Conservation (phyloP, 2,329 filamentous ascomycete genomes). For the Chrysosporium keratinophilum region DNA sequence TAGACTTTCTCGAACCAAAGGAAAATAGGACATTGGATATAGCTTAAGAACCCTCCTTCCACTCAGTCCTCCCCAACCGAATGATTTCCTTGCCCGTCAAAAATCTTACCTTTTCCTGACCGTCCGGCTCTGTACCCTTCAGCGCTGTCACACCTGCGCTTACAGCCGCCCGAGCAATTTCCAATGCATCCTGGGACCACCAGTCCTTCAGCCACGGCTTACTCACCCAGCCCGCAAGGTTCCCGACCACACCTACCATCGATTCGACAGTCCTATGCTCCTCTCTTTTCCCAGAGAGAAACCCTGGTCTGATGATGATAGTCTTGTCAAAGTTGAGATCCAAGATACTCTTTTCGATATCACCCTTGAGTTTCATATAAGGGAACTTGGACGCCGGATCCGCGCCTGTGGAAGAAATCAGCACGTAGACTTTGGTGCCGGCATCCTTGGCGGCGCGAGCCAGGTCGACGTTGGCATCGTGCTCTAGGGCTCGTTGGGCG, state of each 20-base stretch:
- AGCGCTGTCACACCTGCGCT: conserved; percentile 32
- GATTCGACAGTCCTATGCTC: conserved; percentile 51
- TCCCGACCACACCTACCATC: conserved; percentile 46
- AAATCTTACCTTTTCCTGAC: conserved; percentile 34
- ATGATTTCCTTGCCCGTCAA: conserved; percentile 33
- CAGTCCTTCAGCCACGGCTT: conserved; percentile 48
- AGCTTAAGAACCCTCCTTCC: conserved; percentile 15
- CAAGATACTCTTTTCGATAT: conserved; percentile 69
- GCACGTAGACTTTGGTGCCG: conserved; percentile 64
- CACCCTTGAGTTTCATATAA: conserved; percentile 68
- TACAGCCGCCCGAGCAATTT: conserved; percentile 33
- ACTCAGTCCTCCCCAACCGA: conserved; percentile 22
- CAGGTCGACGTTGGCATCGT: conserved; percentile 72
- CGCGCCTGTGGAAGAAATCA: conserved; percentile 54
- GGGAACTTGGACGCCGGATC: conserved; percentile 44
- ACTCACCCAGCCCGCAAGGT: conserved; percentile 45
- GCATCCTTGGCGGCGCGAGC: conserved; percentile 63
- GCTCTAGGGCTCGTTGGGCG: conserved; percentile 77
- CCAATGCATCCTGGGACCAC: conserved; percentile 54
- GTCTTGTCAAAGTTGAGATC: conserved; percentile 64
- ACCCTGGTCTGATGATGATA: conserved; percentile 62
- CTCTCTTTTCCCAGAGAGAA: conserved; percentile 63
- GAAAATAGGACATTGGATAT: background rate
- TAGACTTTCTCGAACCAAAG: too few species aligned
- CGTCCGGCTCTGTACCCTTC: conserved; percentile 31